Evolutionary conservation across 495 filamentous ascomycete genomes (phyloP).

Genomic region (Cetradonia linearis): DNA sequence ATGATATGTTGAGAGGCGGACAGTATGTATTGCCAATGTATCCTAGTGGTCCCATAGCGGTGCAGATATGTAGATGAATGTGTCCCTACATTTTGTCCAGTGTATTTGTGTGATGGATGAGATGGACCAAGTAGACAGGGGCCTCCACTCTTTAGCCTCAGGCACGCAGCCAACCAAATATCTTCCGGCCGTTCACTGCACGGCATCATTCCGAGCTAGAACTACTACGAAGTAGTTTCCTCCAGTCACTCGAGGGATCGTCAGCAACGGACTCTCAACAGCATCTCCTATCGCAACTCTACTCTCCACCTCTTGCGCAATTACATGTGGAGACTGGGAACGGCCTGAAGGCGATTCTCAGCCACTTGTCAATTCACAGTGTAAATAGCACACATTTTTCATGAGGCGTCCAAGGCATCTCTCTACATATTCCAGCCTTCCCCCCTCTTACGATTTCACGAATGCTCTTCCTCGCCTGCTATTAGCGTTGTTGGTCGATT

Average conservation of each 20-base stretch:
- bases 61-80: neutral
- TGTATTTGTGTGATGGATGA: neutral
- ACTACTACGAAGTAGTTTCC: neutral
- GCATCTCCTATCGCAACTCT: neutral
- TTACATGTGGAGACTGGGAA: slow-evolving; percentile 1
- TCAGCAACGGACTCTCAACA: slow-evolving; percentile 8
- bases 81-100: neutral
- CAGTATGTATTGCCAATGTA: neutral
- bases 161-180: slow-evolving; percentile 4
- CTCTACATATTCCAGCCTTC: neutral
- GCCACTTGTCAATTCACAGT: neutral
- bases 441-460: neutral
- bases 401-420: neutral
- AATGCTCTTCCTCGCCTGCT: neutral
- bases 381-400: neutral
- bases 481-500: neutral
- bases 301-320: neutral
- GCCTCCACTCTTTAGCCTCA: neutral
- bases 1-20: neutral
- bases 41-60: neutral
- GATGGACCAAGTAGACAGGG: neutral
- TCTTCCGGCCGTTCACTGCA: slow-evolving; percentile 5
- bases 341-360: neutral
- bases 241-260: slow-evolving; percentile 11
- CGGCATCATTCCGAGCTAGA: neutral